Conservation (phyloP, 2,329 filamentous ascomycete species). For the Aspergillus costaricaensis region DNA sequence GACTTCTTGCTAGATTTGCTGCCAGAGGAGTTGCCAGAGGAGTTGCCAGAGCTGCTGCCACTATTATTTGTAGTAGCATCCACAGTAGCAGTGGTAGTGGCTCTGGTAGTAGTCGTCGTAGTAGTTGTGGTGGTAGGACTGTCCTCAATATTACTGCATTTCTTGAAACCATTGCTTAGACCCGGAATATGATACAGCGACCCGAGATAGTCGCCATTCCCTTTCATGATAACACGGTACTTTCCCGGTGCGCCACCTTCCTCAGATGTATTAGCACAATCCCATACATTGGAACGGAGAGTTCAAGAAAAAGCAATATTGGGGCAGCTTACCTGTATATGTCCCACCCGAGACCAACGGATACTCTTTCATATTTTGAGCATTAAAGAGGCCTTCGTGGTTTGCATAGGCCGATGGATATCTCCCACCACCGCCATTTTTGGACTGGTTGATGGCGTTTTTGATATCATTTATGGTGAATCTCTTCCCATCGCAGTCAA, state of each 20-base stretch:
- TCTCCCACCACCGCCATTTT: not conserved
- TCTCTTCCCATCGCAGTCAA: not conserved
- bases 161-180: too few species aligned
- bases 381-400: not conserved
- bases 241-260: not conserved
- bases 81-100: too few species aligned
- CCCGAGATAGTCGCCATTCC: not conserved
- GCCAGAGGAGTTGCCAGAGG: too few species aligned
- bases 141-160: too few species aligned
- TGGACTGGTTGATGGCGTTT: not conserved
- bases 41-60: too few species aligned
- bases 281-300: not conserved
- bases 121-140: too few species aligned
- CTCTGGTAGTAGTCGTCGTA: too few species aligned
- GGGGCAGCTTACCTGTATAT: not conserved
- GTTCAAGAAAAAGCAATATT: not conserved
- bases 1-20: too few species aligned
- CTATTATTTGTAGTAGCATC: too few species aligned
- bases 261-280: not conserved
- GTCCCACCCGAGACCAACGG: not conserved
- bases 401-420: not conserved
- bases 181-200: not conserved
- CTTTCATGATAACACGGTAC: not conserved
- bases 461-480: not conserved
- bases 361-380: not conserved